phyloP scores from a whole-genome alignment of 345 rosid species.

The Ricinus communis region DNA sequence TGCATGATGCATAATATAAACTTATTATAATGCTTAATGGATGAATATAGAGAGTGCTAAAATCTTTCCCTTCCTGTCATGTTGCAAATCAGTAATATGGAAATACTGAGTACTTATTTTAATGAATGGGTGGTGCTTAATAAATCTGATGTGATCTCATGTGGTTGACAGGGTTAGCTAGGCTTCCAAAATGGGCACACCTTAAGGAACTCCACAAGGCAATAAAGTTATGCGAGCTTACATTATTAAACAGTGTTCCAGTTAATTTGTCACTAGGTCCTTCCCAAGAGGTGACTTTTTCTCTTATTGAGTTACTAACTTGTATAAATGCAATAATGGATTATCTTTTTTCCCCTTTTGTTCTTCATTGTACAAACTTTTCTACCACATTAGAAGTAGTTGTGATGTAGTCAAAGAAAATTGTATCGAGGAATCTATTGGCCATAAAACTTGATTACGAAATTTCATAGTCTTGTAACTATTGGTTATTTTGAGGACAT shows the following conservation, averaged over 20 bases:
- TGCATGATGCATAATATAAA: neutral
- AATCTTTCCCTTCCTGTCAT: neutral
- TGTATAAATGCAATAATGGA: neutral
- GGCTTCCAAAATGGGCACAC: constrained; percentile 97
- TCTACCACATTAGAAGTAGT: neutral
- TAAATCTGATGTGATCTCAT: neutral
- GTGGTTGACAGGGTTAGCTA: constrained; percentile 61
- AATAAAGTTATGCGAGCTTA: constrained; percentile 69
- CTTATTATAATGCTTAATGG: neutral
- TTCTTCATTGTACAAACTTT: neutral
- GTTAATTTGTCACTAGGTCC: constrained; percentile 58
- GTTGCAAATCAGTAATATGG: neutral
- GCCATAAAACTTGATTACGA: no score
- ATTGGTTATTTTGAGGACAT: no score
- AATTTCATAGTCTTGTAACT: no score
- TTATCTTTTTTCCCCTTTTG: neutral
- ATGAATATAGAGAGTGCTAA: neutral
- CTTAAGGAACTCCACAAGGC: constrained; percentile 82
- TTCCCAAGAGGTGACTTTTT: constrained; percentile 59
- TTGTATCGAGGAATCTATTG: no score
- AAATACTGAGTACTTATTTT: neutral
- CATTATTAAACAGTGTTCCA: constrained; percentile 55
- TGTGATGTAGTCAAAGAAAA: no score
- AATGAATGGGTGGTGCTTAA: neutral
- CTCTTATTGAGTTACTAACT: neutral